A percentile compares a stretch with the other conserved stretches of the same genome.
Evolutionary conservation across 345 rosid species (phyloP).

Genomic region (Firmiana major): DNA sequence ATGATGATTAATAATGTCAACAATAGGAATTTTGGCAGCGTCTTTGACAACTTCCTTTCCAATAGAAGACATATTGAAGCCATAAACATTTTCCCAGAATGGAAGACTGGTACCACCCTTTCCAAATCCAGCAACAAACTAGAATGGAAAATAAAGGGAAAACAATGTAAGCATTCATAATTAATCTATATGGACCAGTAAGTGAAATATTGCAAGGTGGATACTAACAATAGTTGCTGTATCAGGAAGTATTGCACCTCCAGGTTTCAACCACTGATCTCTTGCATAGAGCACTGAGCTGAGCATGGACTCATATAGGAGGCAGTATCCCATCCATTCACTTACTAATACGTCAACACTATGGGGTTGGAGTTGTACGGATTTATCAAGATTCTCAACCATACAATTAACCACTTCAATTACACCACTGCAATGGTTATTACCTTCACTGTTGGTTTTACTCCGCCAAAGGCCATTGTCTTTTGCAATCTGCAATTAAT

Average conservation of each 20-base stretch:
- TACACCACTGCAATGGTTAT: constrained; percentile 31
- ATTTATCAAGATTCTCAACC: constrained; percentile 76
- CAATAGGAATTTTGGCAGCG: constrained; percentile 64
- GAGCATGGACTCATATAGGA: constrained; percentile 91
- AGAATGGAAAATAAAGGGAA: constrained; percentile 12
- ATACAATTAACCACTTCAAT: constrained; percentile 80
- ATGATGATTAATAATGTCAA: constrained; percentile 57
- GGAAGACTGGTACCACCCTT: constrained; percentile 82
- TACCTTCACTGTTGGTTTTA: constrained; percentile 25
- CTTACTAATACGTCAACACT: constrained; percentile 77
- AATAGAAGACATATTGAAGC: constrained; percentile 82
- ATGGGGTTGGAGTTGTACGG: constrained; percentile 57
- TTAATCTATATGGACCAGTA: not conserved
- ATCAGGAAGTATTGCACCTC: constrained; percentile 98
- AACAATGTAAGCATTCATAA: constrained; percentile 3
- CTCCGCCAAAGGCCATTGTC: constrained; percentile 55
- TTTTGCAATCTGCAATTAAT: constrained; percentile 72
- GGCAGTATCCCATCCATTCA: constrained; percentile 99
- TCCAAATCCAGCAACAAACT: constrained; percentile 95
- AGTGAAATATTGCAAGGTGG: constrained; percentile 3
- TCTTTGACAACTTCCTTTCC: constrained; percentile 73
- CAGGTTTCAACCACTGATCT: constrained; percentile 95
- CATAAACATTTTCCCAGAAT: constrained; percentile 90
- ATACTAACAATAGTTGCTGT: constrained; percentile 80
- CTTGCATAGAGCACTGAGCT: constrained; percentile 89